Evolutionary conservation across 2,329 filamentous ascomycete genomes (phyloP).

Genomic region (Massarina eburnea): DNA sequence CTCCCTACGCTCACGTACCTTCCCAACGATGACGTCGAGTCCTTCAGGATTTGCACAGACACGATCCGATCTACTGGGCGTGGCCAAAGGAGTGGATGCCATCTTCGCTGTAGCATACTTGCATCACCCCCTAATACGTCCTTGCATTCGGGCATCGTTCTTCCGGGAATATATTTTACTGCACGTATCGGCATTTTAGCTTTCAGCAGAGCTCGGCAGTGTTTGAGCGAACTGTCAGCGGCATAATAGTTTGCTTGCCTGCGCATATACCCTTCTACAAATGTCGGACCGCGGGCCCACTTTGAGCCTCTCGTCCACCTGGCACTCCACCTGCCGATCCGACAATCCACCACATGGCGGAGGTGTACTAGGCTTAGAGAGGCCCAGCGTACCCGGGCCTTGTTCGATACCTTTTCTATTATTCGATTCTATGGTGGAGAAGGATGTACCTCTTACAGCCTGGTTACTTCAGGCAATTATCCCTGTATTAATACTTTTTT

Average conservation of each 20-base stretch:
- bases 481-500: not conserved
- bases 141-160: not conserved
- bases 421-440: not conserved
- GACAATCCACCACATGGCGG: too few species aligned
- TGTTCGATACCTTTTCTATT: not conserved
- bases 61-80: too few species aligned
- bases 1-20: not conserved
- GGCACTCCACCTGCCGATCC: too few species aligned
- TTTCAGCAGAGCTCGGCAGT: too few species aligned
- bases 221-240: not conserved
- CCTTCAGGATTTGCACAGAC: not conserved
- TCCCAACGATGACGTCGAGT: not conserved
- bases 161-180: not conserved
- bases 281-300: not conserved
- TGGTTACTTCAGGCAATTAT: too few species aligned
- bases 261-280: constrained; percentile 1
- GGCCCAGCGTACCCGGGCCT: not conserved
- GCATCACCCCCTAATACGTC: not conserved
- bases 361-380: too few species aligned
- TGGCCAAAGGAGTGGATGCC: too few species aligned
- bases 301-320: too few species aligned
- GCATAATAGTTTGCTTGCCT: not conserved
- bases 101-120: not conserved
- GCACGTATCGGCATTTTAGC: not conserved
- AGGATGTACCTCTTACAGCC: too few species aligned